Percentiles rank a stretch among this genome's conserved stretches.
phyloP scores from a whole-genome alignment of 805 yeast species.

The Kuraishia cidri region DNA sequence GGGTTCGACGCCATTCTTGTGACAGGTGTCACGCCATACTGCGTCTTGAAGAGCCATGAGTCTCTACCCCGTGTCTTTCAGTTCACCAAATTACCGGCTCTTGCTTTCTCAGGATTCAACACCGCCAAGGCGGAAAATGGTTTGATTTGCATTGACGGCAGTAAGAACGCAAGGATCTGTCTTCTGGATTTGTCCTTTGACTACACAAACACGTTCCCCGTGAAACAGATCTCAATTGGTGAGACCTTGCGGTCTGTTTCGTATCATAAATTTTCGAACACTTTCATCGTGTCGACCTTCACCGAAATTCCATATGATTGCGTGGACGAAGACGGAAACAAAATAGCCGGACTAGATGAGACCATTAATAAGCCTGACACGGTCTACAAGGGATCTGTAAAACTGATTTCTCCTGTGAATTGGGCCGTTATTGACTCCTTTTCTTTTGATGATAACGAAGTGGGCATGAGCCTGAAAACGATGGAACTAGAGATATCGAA shows the following conservation, averaged over 20 bases:
- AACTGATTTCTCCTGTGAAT: conserved; percentile 60
- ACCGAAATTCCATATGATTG: conserved; percentile 52
- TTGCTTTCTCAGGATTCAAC: conserved; percentile 56
- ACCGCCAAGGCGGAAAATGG: conserved; percentile 28
- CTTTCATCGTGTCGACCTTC: conserved; percentile 55
- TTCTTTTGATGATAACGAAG: conserved; percentile 59
- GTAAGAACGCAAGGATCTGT: conserved; percentile 57
- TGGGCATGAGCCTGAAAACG: conserved; percentile 47
- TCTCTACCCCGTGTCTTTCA: conserved; percentile 58
- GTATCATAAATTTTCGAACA: conserved; percentile 58
- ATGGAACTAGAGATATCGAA: conserved; percentile 37
- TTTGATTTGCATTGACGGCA: conserved; percentile 63
- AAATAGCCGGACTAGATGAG: conserved; percentile 44
- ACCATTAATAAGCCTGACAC: conserved; percentile 41
- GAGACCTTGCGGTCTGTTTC: conserved; percentile 58
- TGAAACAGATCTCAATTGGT: conserved; percentile 41
- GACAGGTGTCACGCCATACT: conserved; percentile 66
- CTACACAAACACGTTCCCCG: conserved; percentile 55
- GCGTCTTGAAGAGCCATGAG: conserved; percentile 55
- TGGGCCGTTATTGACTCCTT: conserved; percentile 73
- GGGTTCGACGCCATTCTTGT: conserved; percentile 56
- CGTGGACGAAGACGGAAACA: conserved; percentile 65
- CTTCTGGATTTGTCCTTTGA: conserved; percentile 33
- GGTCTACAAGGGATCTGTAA: conserved; percentile 50
- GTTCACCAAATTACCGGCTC: conserved; percentile 54